Conservation (phyloP, 805 yeast species). For the Candida adriatica region DNA sequence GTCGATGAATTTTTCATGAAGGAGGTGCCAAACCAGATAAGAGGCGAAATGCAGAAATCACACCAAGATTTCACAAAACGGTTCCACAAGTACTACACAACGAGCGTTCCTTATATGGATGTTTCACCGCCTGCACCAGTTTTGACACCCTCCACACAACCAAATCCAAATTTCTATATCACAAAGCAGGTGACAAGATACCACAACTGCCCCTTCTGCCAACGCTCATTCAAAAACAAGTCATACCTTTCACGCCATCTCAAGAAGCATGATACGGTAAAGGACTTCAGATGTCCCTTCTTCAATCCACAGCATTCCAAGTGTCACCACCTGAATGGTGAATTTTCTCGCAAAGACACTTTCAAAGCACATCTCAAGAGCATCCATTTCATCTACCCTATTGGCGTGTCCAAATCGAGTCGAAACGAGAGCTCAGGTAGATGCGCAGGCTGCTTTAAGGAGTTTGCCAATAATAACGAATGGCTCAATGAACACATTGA, state of each 20-base stretch:
- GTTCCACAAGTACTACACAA: conserved; percentile 19
- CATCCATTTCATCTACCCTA: conserved; percentile 70
- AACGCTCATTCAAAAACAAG: conserved; percentile 63
- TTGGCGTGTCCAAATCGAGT: conserved; percentile 60
- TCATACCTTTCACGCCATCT: conserved; percentile 80
- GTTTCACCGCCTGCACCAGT: conserved; percentile 8
- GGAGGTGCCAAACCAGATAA: conserved; percentile 15
- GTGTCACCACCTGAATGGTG: conserved; percentile 64
- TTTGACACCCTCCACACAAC: conserved; percentile 4
- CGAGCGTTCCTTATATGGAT: conserved; percentile 1
- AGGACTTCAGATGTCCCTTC: conserved; percentile 79
- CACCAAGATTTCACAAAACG: conserved; percentile 11
- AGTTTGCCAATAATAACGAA: conserved; percentile 52
- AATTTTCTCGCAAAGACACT: conserved; percentile 73
- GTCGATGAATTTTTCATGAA: conserved; percentile 17
- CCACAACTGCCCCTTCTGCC: conserved; percentile 56
- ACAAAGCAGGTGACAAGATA: conserved; percentile 6
- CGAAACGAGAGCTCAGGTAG: conserved; percentile 52
- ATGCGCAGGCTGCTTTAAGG: conserved; percentile 61
- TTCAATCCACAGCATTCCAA: conserved; percentile 31
- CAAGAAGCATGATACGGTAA: conserved; percentile 69
- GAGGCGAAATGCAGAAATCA: conserved; percentile 8
- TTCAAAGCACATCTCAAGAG: conserved; percentile 74
- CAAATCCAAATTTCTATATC: conserved; percentile 4
- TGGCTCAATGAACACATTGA: conserved; percentile 68